Base-by-base conservation (phyloP, 768 basidiomycete genomes). In the Tylopilus sp. region DNA sequence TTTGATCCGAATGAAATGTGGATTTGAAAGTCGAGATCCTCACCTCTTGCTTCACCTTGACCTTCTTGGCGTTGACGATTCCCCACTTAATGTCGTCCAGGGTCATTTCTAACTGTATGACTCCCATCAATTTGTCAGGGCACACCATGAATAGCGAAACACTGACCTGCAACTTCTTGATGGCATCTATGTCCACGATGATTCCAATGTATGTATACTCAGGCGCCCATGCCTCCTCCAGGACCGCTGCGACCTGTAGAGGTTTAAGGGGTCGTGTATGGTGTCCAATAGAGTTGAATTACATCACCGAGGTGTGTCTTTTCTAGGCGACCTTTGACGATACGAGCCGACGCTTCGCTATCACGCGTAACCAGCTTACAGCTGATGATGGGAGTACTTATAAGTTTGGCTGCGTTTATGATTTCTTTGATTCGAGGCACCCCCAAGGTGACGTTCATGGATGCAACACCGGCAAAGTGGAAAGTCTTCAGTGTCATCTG, bases 401-500 rank as follows among this genome's bases (percentile, higher is more conserved):
- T 98, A 34, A 78, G 72, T 69, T 97, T 99, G n/a, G 97, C 92
- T 3, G 94, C 97, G 62, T 98, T 99, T 77, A 99, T 99, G 60
- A 99, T 98, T 72, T 99, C 97, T 71, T 98, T 98, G 74, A 99
- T 98, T 64, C 97, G 96, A 3, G 97, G 97, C n/a, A 98, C 97
- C 72, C 97, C 97, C 33, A 98, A 83, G 0, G 97, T 99, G 57
- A 99, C 93, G 73, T 98, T 98, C 97, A 98, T 99, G 33, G 95
- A 96, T 9, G 97, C 97, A 57, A 99, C 96, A 75, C 97, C 97
- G 63, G 97, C 97, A 72, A 98, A 99, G 78, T 99, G 97, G 84
- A 99, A 99, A 51, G 97, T 98, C 74, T 98, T 98, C 59, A 98
- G 72, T 2, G 96, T 98, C 97, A 99, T 99, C 68, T 99, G 97